Evolutionary conservation across 352 stramenopile genomes (phyloP).

Genomic region (Pythium phragmiticola): DNA sequence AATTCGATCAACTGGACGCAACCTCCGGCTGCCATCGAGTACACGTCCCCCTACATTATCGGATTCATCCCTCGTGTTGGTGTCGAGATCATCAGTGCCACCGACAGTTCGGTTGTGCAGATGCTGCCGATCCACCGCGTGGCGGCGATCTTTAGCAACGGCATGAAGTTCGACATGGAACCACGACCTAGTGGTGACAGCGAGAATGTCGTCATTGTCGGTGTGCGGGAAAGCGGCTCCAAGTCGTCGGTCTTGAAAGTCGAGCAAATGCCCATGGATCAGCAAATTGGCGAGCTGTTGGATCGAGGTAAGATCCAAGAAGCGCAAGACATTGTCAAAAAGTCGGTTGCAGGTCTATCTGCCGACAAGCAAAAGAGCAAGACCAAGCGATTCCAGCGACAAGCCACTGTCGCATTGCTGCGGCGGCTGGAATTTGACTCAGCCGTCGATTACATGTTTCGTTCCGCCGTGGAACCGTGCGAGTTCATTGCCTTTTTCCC

Average conservation of each 20-base stretch:
- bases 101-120: conserved; percentile 76
- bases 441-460: conserved; percentile 85
- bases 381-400: conserved; percentile 87
- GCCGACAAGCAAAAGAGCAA: conserved; percentile 87
- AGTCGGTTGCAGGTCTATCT: conserved; percentile 66
- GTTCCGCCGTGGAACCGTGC: conserved; percentile 77
- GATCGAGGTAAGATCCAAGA: conserved; percentile 86
- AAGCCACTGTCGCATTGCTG: conserved; percentile 76
- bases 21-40: conserved; percentile 69
- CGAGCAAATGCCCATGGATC: conserved; percentile 83
- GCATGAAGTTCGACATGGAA: conserved; percentile 92
- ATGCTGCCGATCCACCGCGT: conserved; percentile 61
- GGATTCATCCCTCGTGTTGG: conserved; percentile 72
- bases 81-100: conserved; percentile 78
- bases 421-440: conserved; percentile 77
- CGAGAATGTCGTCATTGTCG: conserved; percentile 80
- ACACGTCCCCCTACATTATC: conserved; percentile 76
- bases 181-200: conserved; percentile 64
- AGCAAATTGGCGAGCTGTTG: conserved; percentile 81
- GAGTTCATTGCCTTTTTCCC: conserved; percentile 89
- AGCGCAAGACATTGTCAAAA: conserved; percentile 80
- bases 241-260: conserved; percentile 84
- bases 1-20: conserved; percentile 86
- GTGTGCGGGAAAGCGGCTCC: conserved; percentile 56
- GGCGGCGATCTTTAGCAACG: conserved; percentile 82